Evolutionary conservation across 371 early-diverging fungal genomes (phyloP).

Genomic region (Umbelopsis sp.): DNA sequence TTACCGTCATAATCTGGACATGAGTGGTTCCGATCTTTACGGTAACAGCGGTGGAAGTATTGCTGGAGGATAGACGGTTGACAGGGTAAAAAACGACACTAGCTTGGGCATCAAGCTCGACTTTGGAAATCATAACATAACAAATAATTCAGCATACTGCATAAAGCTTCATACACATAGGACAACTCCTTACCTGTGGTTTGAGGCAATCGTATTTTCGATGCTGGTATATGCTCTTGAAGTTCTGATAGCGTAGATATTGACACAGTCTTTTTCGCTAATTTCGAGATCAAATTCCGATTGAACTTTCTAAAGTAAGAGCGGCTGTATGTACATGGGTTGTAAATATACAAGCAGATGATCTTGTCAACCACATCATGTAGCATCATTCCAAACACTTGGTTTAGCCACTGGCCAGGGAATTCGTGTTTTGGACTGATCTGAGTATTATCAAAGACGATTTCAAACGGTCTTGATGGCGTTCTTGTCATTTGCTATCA

Average conservation of each 20-base stretch:
- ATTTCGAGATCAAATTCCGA: slow-evolving; percentile 49
- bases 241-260: slow-evolving; percentile 60
- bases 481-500: neutral
- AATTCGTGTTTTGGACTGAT: slow-evolving; percentile 76
- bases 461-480: slow-evolving; percentile 62
- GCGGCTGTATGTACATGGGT: slow-evolving; percentile 63
- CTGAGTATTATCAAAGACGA: slow-evolving; percentile 79
- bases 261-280: slow-evolving; percentile 64
- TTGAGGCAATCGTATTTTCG: slow-evolving; percentile 76
- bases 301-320: slow-evolving; percentile 48
- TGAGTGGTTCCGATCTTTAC: slow-evolving; percentile 78
- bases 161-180: neutral
- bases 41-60: slow-evolving; percentile 67
- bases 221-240: slow-evolving; percentile 60
- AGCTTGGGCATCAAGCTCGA: slow-evolving; percentile 66
- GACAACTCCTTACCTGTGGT: slow-evolving; percentile 50
- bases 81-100: slow-evolving; percentile 61
- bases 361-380: slow-evolving; percentile 52
- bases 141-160: slow-evolving; percentile 11
- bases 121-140: slow-evolving; percentile 28
- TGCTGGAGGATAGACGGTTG: slow-evolving; percentile 53
- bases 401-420: slow-evolving; percentile 69
- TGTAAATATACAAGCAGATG: slow-evolving; percentile 56
- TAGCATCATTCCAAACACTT: slow-evolving; percentile 73
- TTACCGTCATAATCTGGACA: slow-evolving; percentile 72